Conservation (phyloP, 768 basidiomycete species). For the Chlorophyllum brunneum region DNA sequence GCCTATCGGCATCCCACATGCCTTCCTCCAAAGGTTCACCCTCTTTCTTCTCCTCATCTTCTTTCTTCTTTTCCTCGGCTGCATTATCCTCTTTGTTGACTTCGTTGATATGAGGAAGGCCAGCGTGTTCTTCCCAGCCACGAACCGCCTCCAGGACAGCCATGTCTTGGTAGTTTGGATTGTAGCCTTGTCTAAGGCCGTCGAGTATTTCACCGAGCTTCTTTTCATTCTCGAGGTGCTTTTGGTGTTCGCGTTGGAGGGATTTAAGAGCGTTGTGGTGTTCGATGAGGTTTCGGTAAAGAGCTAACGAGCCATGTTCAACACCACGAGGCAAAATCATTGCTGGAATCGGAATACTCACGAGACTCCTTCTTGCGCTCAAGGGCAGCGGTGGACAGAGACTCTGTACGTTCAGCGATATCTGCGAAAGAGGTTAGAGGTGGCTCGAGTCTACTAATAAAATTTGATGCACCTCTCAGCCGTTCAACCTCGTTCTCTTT, state of each 20-base stretch:
- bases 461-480: constrained; percentile 51
- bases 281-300: constrained; percentile 69
- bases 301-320: constrained; percentile 41
- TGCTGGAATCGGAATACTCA: constrained; percentile 31
- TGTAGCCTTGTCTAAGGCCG: constrained; percentile 80
- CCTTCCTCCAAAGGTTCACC: constrained; percentile 57
- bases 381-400: constrained; percentile 72
- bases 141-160: constrained; percentile 95
- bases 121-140: constrained; percentile 81
- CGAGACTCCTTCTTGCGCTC: constrained; percentile 86
- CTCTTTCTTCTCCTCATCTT: constrained; percentile 31
- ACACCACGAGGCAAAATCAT: not conserved
- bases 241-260: constrained; percentile 67
- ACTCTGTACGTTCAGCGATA: constrained; percentile 74
- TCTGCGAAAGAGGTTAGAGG: constrained; percentile 38
- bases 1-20: constrained; percentile 54
- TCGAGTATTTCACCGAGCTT: constrained; percentile 81
- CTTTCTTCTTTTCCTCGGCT: constrained; percentile 28
- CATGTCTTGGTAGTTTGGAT: constrained; percentile 99
- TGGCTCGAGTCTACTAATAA: not conserved
- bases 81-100: constrained; percentile 44
- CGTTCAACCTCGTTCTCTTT: constrained; percentile 71
- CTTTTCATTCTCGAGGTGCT: constrained; percentile 70
- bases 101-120: constrained; percentile 69
- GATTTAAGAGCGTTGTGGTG: constrained; percentile 77